Conservation (phyloP, 257 asterid genomes). For the Solanum ossicruentum region DNA sequence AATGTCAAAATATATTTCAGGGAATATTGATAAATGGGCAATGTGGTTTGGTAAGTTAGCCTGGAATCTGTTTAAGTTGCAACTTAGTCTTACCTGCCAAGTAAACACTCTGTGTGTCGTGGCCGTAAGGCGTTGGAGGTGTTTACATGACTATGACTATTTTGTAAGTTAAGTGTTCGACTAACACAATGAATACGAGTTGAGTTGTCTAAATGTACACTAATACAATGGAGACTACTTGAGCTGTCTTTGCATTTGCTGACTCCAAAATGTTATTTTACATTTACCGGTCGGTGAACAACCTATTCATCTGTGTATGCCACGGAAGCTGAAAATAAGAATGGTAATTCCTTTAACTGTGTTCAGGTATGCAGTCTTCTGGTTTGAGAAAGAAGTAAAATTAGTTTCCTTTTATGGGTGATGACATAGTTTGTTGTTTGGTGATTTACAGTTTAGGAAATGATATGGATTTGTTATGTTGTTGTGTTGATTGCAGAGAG, state of each 20-base stretch:
- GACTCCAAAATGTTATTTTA: too few species aligned
- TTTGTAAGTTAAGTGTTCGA: too few species aligned
- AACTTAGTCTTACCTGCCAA: too few species aligned
- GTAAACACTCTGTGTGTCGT: too few species aligned
- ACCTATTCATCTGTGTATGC: constrained; percentile 34
- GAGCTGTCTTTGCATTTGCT: neutral
- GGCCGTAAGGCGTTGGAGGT: too few species aligned
- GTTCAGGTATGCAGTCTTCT: constrained; percentile 43
- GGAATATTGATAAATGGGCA: constrained; percentile 43
- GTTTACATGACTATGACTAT: too few species aligned
- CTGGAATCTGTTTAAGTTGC: neutral
- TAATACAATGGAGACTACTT: neutral
- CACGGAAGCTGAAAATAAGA: constrained; percentile 69
- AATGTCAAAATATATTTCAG: constrained; percentile 3
- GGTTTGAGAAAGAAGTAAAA: neutral
- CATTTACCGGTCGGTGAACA: too few species aligned
- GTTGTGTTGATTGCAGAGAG: constrained; percentile 46
- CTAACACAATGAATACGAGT: too few species aligned
- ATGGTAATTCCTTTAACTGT: constrained; percentile 83
- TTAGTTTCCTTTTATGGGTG: neutral
- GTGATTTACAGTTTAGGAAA: neutral
- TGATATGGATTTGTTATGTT: neutral
- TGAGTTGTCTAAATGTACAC: too few species aligned
- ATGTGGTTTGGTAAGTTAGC: neutral
- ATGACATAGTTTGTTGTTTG: neutral